phyloP scores from a whole-genome alignment of 1,139 yeast genomes.

The Fermentozyma sake region DNA sequence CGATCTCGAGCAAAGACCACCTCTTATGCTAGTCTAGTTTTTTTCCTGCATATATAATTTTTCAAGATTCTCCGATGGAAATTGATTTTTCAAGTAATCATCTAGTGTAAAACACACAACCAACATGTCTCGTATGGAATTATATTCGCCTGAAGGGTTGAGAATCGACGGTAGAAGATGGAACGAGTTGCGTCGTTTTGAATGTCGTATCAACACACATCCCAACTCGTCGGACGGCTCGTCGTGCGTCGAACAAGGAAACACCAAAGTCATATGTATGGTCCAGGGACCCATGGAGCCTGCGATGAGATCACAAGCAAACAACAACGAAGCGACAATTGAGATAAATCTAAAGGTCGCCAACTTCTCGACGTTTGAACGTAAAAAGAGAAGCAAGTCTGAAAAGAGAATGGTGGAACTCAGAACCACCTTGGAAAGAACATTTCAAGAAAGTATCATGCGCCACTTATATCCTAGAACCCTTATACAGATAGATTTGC shows the following conservation, averaged over 20 bases:
- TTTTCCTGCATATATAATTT: constrained; percentile 1
- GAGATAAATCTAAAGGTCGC: constrained; percentile 68
- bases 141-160: constrained; percentile 91
- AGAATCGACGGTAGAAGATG: constrained; percentile 91
- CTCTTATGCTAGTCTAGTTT: too few relatives aligned
- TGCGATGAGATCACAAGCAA: constrained; percentile 42
- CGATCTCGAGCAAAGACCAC: constrained; percentile 22
- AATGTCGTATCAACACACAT: constrained; percentile 80
- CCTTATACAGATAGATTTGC: constrained; percentile 64
- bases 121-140: constrained; percentile 50
- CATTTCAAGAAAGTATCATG: constrained; percentile 78
- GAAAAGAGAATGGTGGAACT: constrained; percentile 77
- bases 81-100: too few relatives aligned
- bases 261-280: constrained; percentile 80
- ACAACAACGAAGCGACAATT: constrained; percentile 49
- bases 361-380: constrained; percentile 74
- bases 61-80: too few relatives aligned
- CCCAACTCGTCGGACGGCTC: constrained; percentile 91
- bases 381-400: constrained; percentile 60
- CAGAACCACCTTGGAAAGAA: constrained; percentile 66
- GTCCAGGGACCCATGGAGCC: constrained; percentile 93
- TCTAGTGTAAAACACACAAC: too few relatives aligned
- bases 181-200: constrained; percentile 84
- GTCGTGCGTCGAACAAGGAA: constrained; percentile 88
- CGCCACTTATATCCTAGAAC: constrained; percentile 79